These are phyloP conservation scores for Bryoglossum gracile DNA, from an alignment of 495 filamentous ascomycete genomes.

Conservation along the genomic window DNA sequence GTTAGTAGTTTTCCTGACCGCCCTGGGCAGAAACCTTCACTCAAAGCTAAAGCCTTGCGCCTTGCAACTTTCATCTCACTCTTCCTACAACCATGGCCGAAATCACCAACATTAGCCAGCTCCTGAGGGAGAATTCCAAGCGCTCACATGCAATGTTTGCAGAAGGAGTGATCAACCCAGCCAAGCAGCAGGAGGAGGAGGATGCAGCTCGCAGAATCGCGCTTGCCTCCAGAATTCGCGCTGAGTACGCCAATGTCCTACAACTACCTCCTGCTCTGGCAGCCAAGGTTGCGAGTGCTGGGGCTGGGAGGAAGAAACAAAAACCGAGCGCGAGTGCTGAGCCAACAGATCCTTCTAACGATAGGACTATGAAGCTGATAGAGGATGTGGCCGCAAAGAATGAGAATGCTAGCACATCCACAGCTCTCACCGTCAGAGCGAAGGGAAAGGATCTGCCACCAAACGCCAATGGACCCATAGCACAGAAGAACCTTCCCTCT, in stretches of 20 bases:
- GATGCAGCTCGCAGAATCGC: conserved; percentile 40
- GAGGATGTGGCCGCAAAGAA: conserved; percentile 49
- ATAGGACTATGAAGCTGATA: conserved; percentile 60
- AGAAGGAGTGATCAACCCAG: neutral
- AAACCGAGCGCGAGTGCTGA: conserved; percentile 29
- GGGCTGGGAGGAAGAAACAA: conserved; percentile 47
- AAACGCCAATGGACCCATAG: conserved; percentile 39
- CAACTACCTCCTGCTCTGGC: conserved; percentile 80
- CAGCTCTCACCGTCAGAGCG: conserved; percentile 47
- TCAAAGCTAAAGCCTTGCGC: too few relatives aligned
- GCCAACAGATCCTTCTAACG: conserved; percentile 32
- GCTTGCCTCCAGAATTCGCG: conserved; percentile 53
- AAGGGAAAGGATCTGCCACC: conserved; percentile 22
- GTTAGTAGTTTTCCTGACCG: too few relatives aligned
- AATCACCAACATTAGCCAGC: too few relatives aligned
- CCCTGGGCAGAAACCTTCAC: too few relatives aligned
- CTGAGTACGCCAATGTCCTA: conserved; percentile 76
- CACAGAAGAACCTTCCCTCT: conserved; percentile 41
- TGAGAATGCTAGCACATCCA: conserved; percentile 39
- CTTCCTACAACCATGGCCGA: too few relatives aligned
- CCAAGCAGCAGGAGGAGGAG: too few relatives aligned
- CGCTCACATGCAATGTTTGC: neutral
- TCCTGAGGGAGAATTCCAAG: neutral
- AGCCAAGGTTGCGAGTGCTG: conserved; percentile 69
- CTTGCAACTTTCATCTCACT: too few relatives aligned